Percentiles rank a stretch among this genome's conserved stretches.
Conservation (phyloP, 208 protist genomes). For the Trypanosoma conorhini region DNA sequence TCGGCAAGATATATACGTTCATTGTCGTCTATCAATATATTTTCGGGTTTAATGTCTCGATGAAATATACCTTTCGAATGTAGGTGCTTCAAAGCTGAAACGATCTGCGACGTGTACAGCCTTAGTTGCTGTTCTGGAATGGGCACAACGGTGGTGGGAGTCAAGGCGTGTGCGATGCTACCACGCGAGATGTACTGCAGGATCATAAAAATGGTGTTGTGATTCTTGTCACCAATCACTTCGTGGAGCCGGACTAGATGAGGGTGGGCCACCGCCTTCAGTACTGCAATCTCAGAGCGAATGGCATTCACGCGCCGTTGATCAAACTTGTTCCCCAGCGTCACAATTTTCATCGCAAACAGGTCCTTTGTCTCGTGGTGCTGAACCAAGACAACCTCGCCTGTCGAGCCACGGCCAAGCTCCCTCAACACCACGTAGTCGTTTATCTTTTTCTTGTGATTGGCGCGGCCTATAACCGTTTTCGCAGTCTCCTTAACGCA, state of each 20-base stretch:
- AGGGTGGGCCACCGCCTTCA: slow-evolving; percentile 88
- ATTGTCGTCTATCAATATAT: slow-evolving; percentile 44
- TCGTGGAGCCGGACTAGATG: slow-evolving; percentile 90
- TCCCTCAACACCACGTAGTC: slow-evolving; percentile 75
- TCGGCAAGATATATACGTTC: slow-evolving; percentile 40
- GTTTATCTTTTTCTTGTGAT: slow-evolving; percentile 53
- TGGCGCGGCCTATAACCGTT: slow-evolving; percentile 21
- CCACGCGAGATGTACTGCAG: slow-evolving; percentile 72
- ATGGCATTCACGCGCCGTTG: slow-evolving; percentile 18
- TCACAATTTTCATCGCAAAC: slow-evolving; percentile 68
- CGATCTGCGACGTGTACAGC: slow-evolving; percentile 31
- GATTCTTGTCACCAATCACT: slow-evolving; percentile 85
- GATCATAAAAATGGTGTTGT: slow-evolving; percentile 78
- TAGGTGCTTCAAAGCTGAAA: slow-evolving; percentile 44
- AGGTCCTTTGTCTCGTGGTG: slow-evolving; percentile 51
- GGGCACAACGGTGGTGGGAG: slow-evolving; percentile 25
- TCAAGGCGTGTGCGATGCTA: slow-evolving; percentile 27
- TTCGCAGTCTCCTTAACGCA: slow-evolving; percentile 30
- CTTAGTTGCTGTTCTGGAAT: slow-evolving; percentile 32
- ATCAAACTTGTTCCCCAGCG: slow-evolving; percentile 20
- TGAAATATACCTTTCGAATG: slow-evolving; percentile 44
- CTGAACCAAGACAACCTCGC: slow-evolving; percentile 94
- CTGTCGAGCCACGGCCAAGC: slow-evolving; percentile 93
- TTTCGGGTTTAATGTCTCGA: slow-evolving; percentile 68
- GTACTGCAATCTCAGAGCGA: slow-evolving; percentile 67